phyloP scores from a whole-genome alignment of 177 flowering plant genomes.

The Vitis hybrid region DNA sequence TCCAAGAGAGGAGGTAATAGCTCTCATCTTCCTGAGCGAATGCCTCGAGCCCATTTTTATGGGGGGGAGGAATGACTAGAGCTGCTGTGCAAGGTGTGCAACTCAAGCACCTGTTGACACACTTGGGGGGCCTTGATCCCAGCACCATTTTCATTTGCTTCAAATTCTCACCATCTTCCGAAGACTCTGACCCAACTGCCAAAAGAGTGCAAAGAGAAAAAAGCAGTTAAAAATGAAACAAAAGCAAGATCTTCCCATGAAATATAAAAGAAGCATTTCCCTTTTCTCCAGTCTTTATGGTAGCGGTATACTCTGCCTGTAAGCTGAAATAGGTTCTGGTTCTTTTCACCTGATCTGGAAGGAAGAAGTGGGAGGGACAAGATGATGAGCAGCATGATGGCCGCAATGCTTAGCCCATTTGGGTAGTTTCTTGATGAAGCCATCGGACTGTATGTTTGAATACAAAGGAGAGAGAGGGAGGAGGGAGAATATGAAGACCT shows the following conservation, averaged over 20 bases:
- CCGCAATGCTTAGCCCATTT: conserved; percentile 5
- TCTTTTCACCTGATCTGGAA: conserved; percentile 35
- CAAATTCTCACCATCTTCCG: not conserved
- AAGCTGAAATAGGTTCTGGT: not conserved
- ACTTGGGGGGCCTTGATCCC: conserved; percentile 34
- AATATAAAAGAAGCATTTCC: no score
- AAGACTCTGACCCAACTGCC: conserved; percentile 5
- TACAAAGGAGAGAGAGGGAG: not conserved
- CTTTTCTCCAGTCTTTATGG: not conserved
- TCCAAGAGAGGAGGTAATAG: conserved; percentile 62
- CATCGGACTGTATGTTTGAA: conserved; percentile 11
- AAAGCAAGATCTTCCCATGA: no score
- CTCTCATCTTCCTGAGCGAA: conserved; percentile 28
- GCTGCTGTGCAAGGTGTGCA: conserved; percentile 35
- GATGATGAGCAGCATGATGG: conserved; percentile 19
- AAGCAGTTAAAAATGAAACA: no score
- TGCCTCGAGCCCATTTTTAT: conserved; percentile 3
- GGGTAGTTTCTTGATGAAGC: conserved; percentile 23
- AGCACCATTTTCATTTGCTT: conserved; percentile 20
- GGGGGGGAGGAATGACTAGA: conserved; percentile 33
- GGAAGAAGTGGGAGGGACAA: conserved; percentile 21
- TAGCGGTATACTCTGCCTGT: no score
- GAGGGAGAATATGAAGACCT: not conserved
- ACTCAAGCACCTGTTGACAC: conserved; percentile 27
- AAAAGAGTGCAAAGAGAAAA: not conserved